Base-by-base conservation (phyloP, 345 rosid species). In the Carallia pectinifolia region DNA sequence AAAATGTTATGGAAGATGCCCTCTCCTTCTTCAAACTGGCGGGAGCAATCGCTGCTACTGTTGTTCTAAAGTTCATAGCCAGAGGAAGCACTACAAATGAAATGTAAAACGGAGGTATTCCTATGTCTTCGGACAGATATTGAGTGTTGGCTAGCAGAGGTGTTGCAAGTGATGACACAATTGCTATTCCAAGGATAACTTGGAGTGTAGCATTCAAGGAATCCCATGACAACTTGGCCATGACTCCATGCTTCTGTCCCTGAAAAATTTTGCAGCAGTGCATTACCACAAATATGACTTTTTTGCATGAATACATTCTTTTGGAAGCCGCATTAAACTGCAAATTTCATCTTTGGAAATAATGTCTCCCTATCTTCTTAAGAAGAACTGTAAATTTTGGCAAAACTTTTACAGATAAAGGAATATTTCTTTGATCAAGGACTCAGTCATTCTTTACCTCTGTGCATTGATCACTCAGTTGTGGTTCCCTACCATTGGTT, bases 91-190 rank as follows among this genome's bases (percentile, higher is more conserved):
- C 52, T 7, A 47, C 16, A 15, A 47, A 47, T 7, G 52, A 47
- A 15, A 47, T 47, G 16, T 47, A 47, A 15, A 47, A 47, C 4
- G 34, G 34, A 6, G 82, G 76, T 15, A 81, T 71, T 67, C 65
- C 68, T 7, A 73, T 72, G 29, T 77, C 58, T 23, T 59, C 58
- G 3, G 81, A 81, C 71, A 83, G 78, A 8, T 69, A 69, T 31
- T 76, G 72, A 19, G 81, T 81, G 12, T 76, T 76, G 5, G 67
- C 54, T 34, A 77, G 61, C 15, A 81, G 76, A 34, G 83, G 85
- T n/a, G 77, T 71, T 17, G 74, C 85, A 1, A 79, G 67, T 10
- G 66, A 63, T 3, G 83, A 52, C 58, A 76, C 60, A 7, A 81
- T 70, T 13, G 64, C 39, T 6, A 74, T 37, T 53, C 83, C 87